phyloP scores from a whole-genome alignment of 176 grass and related monocot genomes.

The Eragrostis nindensis region DNA sequence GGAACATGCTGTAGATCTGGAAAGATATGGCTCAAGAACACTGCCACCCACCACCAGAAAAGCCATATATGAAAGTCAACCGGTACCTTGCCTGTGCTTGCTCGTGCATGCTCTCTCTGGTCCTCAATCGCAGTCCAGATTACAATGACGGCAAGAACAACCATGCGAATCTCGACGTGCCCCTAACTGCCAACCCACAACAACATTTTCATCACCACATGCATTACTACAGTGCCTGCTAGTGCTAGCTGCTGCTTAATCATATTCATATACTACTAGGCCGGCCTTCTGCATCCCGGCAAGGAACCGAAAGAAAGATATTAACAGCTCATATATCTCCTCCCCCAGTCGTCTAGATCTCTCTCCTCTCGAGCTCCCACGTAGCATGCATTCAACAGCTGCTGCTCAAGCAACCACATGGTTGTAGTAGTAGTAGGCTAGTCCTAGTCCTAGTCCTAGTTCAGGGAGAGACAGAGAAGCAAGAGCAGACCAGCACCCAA shows the following conservation, averaged over 20 bases:
- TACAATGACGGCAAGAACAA: constrained; percentile 33
- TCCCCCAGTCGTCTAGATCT: neutral
- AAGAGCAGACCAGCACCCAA: neutral
- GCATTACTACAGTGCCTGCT: neutral
- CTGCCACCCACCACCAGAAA: constrained; percentile 22
- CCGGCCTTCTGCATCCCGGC: constrained; percentile 17
- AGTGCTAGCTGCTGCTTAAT: neutral
- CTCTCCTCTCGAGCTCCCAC: constrained; percentile 24
- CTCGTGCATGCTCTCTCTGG: neutral
- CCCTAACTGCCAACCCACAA: constrained; percentile 45
- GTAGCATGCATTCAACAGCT: constrained; percentile 36
- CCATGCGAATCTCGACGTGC: constrained; percentile 39
- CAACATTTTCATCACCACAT: constrained; percentile 9
- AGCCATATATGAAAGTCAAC: constrained; percentile 43
- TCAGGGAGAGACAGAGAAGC: neutral
- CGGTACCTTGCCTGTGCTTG: constrained; percentile 7
- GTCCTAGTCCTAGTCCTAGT: neutral
- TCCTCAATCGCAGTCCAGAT: constrained; percentile 30
- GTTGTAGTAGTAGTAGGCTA: neutral
- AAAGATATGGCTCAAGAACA: constrained; percentile 33
- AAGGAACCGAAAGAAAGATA: constrained; percentile 3
- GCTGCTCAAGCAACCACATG: constrained; percentile 36
- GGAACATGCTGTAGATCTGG: constrained; percentile 23
- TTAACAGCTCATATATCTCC: constrained; percentile 45
- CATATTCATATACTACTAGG: neutral